Evolutionary conservation across 2,329 filamentous ascomycete species (phyloP), one percentile per base, ranked within the genome.

Genomic region (Emergomyces pasteurianus): DNA sequence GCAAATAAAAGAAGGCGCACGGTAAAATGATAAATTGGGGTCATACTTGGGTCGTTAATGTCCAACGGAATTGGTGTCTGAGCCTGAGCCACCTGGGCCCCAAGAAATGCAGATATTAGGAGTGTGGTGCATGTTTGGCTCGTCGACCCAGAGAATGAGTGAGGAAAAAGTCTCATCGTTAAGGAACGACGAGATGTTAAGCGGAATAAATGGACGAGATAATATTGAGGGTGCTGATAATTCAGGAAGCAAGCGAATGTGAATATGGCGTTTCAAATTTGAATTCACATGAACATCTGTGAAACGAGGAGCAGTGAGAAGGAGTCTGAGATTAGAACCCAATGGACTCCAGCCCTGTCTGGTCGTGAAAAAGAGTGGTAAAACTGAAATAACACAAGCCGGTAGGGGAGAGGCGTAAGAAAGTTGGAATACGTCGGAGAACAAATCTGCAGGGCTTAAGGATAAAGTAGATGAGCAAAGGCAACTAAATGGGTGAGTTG

Each of bases 1-100:
- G 14, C 26, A 36, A 31, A 38, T 31, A n/a, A 46, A 46, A 40
- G 23, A 47, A 16, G 7, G n/a, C 7, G 18, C 47, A 50, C 5
- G 23, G 14, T 6, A 26, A 23, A 21, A 47, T 23, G 38, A 16
- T 10, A 14, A 49, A 34, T 31, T 10, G 28, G 23, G 2, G 9
- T 60, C 67, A 54, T 64, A 68, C 74, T 62, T 62, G 65, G 61
- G 62, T 66, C 62, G 46, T 64, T 62, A n/a, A 70, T 23, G 42
- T 71, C 64, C n/a, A 72, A 60, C n/a, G 63, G 26, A 52, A 67
- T 68, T 26, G 61, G 53, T 55, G 63, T 65, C 56, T 64, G 61
- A n/a, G 63, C 67, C 56, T 64, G 61, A n/a, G 62, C 66, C 60
- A 64, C 53, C 64, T 67, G 66, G 40, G 63, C 61, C 40, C 64